Evolutionary conservation across 176 grass and related monocot species (phyloP).

Genomic region (Chloris gayana): DNA sequence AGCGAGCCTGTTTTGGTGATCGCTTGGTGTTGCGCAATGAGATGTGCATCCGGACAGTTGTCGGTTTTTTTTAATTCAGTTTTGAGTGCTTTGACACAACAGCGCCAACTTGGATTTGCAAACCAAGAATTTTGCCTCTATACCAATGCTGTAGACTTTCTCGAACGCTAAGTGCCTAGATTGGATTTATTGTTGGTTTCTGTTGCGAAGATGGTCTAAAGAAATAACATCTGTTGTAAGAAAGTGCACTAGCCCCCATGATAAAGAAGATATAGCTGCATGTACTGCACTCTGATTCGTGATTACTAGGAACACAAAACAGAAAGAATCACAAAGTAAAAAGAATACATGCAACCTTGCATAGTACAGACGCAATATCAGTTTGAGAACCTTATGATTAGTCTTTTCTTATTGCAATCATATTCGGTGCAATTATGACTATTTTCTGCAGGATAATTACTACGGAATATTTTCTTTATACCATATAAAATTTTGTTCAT

Average conservation of each 20-base stretch:
- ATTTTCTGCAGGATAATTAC: conserved; percentile 45
- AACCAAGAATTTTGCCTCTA: not conserved
- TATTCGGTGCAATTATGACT: conserved; percentile 5
- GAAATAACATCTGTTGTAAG: not conserved
- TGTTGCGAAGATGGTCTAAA: not conserved
- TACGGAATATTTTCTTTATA: conserved; percentile 25
- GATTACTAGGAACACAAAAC: not conserved
- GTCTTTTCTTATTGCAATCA: not conserved
- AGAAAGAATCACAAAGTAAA: not conserved
- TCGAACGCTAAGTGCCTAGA: not conserved
- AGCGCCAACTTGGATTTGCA: not conserved
- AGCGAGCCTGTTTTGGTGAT: not conserved
- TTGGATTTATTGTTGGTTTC: not conserved
- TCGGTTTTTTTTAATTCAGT: not conserved
- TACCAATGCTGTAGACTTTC: not conserved
- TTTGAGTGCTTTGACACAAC: not conserved
- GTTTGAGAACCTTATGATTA: not conserved
- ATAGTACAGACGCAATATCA: not conserved
- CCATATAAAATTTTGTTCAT: conserved; percentile 33
- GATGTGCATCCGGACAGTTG: not conserved
- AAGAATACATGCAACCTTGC: not conserved
- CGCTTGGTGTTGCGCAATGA: not conserved
- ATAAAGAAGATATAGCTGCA: not conserved
- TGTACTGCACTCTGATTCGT: not conserved
- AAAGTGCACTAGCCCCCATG: not conserved